These are phyloP conservation scores for Suillus subluteus DNA, from an alignment of 768 basidiomycete genomes.

Conservation along the genomic window DNA sequence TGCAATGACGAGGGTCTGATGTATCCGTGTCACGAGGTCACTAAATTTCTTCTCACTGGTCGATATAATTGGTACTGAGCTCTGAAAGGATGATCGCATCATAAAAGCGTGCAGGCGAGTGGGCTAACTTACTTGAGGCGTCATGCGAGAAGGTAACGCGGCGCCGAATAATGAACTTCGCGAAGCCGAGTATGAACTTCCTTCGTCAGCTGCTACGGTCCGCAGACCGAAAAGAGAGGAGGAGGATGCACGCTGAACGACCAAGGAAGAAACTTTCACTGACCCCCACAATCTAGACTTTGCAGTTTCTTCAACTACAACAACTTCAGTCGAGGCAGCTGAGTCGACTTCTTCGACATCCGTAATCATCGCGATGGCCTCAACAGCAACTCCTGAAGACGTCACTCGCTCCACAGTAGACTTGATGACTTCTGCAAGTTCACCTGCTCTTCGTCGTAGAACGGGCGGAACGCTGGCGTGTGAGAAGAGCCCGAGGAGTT, in stretches of 20 bases:
- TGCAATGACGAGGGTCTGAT: slow-evolving; percentile 62
- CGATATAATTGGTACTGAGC: not conserved
- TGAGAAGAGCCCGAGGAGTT: slow-evolving; percentile 61
- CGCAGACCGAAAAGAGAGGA: slow-evolving; percentile 28
- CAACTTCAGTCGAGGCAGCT: not conserved
- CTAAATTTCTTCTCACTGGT: slow-evolving; percentile 40
- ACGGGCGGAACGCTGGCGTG: slow-evolving; percentile 57
- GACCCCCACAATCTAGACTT: slow-evolving; percentile 12
- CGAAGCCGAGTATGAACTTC: slow-evolving; percentile 28
- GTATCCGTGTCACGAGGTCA: slow-evolving; percentile 66
- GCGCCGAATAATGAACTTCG: slow-evolving; percentile 53
- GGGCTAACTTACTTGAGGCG: slow-evolving; percentile 4
- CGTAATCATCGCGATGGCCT: not conserved
- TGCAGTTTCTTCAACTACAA: not conserved
- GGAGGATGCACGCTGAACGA: slow-evolving; percentile 23
- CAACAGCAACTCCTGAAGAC: not conserved
- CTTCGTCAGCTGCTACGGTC: slow-evolving; percentile 13
- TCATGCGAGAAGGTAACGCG: not conserved
- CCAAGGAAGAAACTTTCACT: not conserved
- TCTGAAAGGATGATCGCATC: slow-evolving; percentile 4
- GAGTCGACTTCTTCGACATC: not conserved
- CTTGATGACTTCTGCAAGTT: slow-evolving; percentile 66
- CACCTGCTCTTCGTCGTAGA: slow-evolving; percentile 61
- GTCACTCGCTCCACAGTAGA: slow-evolving; percentile 40
- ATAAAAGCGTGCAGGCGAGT: not conserved